Evolutionary conservation across 1,139 yeast species (phyloP), one percentile per base, ranked within the genome.

Genomic region (Suhomyces chickasaworum): DNA sequence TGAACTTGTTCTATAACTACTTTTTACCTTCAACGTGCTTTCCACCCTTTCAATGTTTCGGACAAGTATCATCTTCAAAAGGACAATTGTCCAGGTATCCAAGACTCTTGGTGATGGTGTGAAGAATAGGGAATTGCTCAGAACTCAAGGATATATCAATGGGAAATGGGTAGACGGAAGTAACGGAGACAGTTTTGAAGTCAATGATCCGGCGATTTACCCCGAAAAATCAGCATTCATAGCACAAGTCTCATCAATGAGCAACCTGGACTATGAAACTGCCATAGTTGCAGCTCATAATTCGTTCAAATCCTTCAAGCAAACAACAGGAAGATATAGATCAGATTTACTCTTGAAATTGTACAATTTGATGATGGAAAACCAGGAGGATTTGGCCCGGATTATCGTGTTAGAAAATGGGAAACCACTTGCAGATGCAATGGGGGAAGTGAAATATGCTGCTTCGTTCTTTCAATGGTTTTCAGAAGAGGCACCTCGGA

Each of bases 141-240:
- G 59, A 48, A 73, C 78, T 10, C 58, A 67, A 39, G 79, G 77
- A 2, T 73, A 60, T 46, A 62, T 77, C 52, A 73, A 76, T 54
- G 81, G 81, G 9, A 49, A 69, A 46, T 77, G 78, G 78, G 59
- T 69, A 4, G 53, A 62, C 33, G 60, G 72, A 41, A 48, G 54
- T 50, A 46, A 42, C 52, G 53, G 59, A 50, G 55, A 58, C n/a
- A 57, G 69, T 3, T 76, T 77, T 50, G 59, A 54, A 13, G 80
- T 78, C 3, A 54, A 57, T n/a, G 77, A 79, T 50, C 83, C 84
- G 1, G 77, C 81, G 3, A 34, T 53, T 9, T 54, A 50, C 36
- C 69, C 69, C 1, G 52, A 56, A 6, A 61, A 65, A 2, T 63
- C 61, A 13, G 61, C 70, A 3, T 57, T 61, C 20, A 55, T 79